Base-by-base conservation (phyloP, 2,329 filamentous ascomycete genomes). In the Beauveria varroae region DNA sequence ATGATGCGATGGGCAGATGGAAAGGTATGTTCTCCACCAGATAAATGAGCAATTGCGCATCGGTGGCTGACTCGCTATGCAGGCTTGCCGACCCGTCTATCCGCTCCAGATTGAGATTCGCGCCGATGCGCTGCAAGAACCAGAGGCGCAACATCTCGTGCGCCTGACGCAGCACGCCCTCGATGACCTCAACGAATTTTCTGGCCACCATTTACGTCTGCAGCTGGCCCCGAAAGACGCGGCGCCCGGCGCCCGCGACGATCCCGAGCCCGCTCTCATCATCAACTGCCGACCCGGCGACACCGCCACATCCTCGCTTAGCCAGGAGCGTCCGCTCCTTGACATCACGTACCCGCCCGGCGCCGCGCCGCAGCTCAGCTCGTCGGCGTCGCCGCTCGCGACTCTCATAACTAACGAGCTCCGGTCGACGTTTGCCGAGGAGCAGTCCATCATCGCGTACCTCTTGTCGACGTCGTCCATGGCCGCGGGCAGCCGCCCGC, bases 1-100 rank as follows among this genome's bases (percentile, higher is more conserved):
- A 99, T 99, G 95, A 84, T 89, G 67, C 84, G 89, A 64, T 98
- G 95, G 93, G 90, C 91, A 10, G 90, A 96, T 69, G 92, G 92
- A 65, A 91, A 89, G 82, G 93, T 96, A 74, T 37, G 6, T 16
- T 3, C 34, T 37, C 5, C 34, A 16, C 5, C 34, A 37, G 12
- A 16, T 37, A 37, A 37, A 6, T 16, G 34, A 37, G 34, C 14
- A 37, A 37, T 6, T 16, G 14, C 34, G 5, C 34, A 37, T 37
- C 12, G 14, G 34, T 37, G 34, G 30, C 40, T 49, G n/a, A 53
- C 51, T 30, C 16, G 22, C 14, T 5, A 12, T n/a, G 49, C 66
- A 97, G 92, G 86, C 89, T 62, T 98, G 93, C 74, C 87, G 87
- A 67, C 90, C 92, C 34, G 89, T 93, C 20, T 96, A 97, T 67